These are phyloP conservation scores for Spizellomyces sp. DNA, from an alignment of 192 early-diverging fungal species.

Conservation along the genomic window DNA sequence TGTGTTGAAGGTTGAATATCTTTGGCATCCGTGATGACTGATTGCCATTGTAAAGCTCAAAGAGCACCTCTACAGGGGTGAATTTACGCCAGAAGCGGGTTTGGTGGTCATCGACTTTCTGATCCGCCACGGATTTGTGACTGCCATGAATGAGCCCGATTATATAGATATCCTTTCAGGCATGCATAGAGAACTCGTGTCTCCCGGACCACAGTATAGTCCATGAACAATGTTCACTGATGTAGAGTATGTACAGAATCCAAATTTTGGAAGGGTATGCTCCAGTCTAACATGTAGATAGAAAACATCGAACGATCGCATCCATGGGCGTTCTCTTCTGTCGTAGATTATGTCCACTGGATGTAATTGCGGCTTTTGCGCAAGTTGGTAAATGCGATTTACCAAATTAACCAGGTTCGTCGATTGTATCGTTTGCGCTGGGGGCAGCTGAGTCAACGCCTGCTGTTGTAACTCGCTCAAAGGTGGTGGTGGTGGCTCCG, in stretches of 20 bases:
- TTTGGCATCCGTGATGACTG: not conserved
- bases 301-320: not conserved
- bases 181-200: constrained; percentile 68
- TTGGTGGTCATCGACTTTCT: constrained; percentile 84
- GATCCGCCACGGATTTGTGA: constrained; percentile 73
- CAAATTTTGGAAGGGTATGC: not conserved
- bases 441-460: not conserved
- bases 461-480: not conserved
- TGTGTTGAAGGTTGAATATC: constrained; percentile 29
- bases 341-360: not conserved
- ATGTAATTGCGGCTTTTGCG: not conserved
- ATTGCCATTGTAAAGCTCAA: constrained; percentile 22
- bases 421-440: too few relatives aligned
- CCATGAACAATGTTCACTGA: not conserved
- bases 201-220: constrained; percentile 58
- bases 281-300: not conserved
- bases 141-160: constrained; percentile 78
- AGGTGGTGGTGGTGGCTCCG: not conserved
- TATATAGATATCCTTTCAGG: constrained; percentile 71
- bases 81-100: constrained; percentile 88
- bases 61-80: constrained; percentile 38
- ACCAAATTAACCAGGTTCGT: too few relatives aligned
- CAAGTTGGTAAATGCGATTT: too few relatives aligned
- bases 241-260: not conserved
- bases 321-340: not conserved